Evolutionary conservation across 768 basidiomycete species (phyloP).

Genomic region (Neoboletus magnificus): DNA sequence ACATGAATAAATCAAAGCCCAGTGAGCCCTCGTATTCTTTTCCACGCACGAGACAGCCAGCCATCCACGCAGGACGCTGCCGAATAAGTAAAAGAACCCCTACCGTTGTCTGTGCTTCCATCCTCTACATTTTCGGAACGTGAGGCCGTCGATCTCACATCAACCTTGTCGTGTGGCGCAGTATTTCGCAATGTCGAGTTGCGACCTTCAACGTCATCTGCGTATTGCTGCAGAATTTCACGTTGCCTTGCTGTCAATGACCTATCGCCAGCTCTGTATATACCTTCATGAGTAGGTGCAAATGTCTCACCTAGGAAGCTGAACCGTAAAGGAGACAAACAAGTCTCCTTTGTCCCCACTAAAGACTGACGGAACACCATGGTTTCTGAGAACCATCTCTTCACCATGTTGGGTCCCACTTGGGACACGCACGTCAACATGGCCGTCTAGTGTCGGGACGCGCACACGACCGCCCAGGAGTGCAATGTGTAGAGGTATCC

Average conservation of each 20-base stretch:
- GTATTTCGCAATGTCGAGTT: constrained; percentile 17
- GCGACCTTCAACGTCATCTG: constrained; percentile 87
- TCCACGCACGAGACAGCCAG: constrained; percentile 70
- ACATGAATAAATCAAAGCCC: constrained; percentile 62
- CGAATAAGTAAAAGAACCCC: constrained; percentile 61
- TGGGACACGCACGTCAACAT: constrained; percentile 91
- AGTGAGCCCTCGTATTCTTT: constrained; percentile 65
- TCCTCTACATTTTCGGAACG: constrained; percentile 21
- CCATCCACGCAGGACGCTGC: constrained; percentile 52
- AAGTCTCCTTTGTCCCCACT: constrained; percentile 72
- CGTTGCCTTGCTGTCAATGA: constrained; percentile 80
- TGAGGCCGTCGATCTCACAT: constrained; percentile 14
- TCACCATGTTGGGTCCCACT: constrained; percentile 94
- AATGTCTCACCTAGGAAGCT: constrained; percentile 78
- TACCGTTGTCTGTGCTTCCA: constrained; percentile 56
- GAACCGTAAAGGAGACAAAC: constrained; percentile 83
- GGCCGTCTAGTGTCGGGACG: constrained; percentile 92
- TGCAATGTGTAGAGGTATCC: constrained; percentile 87
- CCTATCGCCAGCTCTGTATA: constrained; percentile 41
- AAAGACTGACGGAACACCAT: constrained; percentile 70
- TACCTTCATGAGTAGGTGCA: constrained; percentile 4
- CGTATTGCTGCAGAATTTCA: constrained; percentile 84
- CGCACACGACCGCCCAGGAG: constrained; percentile 90
- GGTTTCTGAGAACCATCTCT: constrained; percentile 90
- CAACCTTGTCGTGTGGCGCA: constrained; percentile 17